A percentile compares a stretch with the other conserved stretches of the same genome.
These are phyloP conservation scores for Hemerocallis citrina DNA, from an alignment of 106 monocot species.

Conservation along the genomic window DNA sequence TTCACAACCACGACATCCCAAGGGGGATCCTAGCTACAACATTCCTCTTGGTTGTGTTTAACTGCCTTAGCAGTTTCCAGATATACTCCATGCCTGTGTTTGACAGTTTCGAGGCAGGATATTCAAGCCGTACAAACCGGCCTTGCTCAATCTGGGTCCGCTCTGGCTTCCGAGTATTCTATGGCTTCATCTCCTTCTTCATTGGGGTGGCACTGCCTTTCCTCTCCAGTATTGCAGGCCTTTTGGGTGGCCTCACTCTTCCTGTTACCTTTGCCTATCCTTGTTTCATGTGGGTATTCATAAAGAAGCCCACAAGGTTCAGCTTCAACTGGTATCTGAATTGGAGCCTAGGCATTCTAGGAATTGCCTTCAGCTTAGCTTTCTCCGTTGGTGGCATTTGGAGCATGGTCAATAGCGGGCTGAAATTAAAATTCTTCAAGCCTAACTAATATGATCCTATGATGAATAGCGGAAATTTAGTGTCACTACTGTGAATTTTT, in stretches of 20 bases:
- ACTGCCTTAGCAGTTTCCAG: conserved; percentile 94
- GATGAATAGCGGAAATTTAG: no score
- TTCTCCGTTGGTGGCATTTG: conserved; percentile 83
- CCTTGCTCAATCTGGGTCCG: conserved; percentile 90
- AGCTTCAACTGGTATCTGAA: conserved; percentile 88
- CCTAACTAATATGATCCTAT: no score
- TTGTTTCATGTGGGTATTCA: conserved; percentile 95
- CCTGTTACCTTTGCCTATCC: conserved; percentile 98
- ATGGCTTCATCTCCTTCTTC: conserved; percentile 80
- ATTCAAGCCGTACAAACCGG: conserved; percentile 78
- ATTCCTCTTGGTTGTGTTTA: conserved; percentile 84
- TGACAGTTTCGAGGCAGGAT: conserved; percentile 91
- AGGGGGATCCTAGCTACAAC: conserved; percentile 64
- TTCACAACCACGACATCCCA: conserved; percentile 71
- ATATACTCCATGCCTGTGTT: conserved; percentile 98
- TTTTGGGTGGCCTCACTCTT: conserved; percentile 82
- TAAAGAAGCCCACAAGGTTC: conserved; percentile 73
- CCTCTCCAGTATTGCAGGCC: conserved; percentile 81
- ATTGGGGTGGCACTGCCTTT: conserved; percentile 81
- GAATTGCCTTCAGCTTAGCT: conserved; percentile 82
- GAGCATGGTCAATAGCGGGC: conserved; percentile 87
- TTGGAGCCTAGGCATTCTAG: conserved; percentile 72
- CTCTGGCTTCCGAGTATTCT: conserved; percentile 82
- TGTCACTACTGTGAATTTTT: no score
- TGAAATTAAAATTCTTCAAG: conserved; percentile 89